Percentiles rank a stretch among this genome's conserved stretches.
These are phyloP conservation scores for Trypanosoma conorhini DNA, from an alignment of 208 protist genomes.

Conservation along the genomic window DNA sequence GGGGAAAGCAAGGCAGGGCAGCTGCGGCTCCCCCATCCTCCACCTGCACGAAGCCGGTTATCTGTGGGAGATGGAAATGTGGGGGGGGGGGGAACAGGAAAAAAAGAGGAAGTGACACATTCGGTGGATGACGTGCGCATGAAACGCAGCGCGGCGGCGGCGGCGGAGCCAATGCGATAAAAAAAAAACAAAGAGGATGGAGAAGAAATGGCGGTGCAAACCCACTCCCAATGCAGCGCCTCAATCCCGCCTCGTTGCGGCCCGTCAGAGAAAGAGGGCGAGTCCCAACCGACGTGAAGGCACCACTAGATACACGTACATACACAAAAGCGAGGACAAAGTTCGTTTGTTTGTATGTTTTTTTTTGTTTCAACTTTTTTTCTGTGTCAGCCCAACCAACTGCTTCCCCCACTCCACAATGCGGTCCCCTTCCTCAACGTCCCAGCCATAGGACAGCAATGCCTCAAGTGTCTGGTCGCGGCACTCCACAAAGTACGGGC, in stretches of 20 bases:
- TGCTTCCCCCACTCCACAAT: conserved; percentile 70
- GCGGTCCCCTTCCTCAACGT: conserved; percentile 64
- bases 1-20: too few species aligned
- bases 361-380: conserved; percentile 4
- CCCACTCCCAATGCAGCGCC: too few species aligned
- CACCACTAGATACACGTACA: background rate
- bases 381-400: conserved; percentile 42
- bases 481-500: conserved; percentile 88
- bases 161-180: too few species aligned
- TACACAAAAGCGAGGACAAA: background rate
- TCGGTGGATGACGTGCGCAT: background rate
- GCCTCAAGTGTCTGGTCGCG: conserved; percentile 57
- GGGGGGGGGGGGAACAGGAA: background rate
- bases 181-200: too few species aligned
- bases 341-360: background rate
- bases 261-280: too few species aligned
- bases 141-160: too few species aligned
- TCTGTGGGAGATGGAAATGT: background rate
- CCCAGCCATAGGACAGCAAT: conserved; percentile 78
- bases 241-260: too few species aligned
- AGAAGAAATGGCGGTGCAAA: too few species aligned
- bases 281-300: background rate
- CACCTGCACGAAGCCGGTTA: background rate
- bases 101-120: background rate
- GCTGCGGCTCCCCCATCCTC: background rate